These are phyloP conservation scores for Arthroderma sp. DNA, from an alignment of 2,329 filamentous ascomycete species.

Conservation along the genomic window DNA sequence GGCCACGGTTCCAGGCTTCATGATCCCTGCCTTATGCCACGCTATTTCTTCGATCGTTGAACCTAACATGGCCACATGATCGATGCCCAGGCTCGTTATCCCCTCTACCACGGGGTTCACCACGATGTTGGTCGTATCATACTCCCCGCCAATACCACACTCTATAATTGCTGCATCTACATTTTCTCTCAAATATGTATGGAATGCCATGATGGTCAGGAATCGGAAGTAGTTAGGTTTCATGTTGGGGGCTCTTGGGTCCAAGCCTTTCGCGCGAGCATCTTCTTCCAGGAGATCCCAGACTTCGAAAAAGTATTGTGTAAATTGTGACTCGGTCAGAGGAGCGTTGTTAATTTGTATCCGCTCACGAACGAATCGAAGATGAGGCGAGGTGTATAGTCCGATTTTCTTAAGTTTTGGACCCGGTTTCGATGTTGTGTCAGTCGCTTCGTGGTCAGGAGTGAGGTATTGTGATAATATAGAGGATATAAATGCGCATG, in stretches of 20 bases:
- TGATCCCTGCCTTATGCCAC: conserved; percentile 86
- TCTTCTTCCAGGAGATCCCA: conserved; percentile 58
- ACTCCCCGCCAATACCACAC: conserved; percentile 87
- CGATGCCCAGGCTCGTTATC: conserved; percentile 71
- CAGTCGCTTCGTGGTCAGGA: conserved; percentile 21
- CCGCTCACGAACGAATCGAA: conserved; percentile 70
- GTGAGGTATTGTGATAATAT: conserved; percentile 56
- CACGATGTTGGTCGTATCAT: conserved; percentile 83
- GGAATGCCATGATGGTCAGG: conserved; percentile 76
- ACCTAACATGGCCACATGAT: conserved; percentile 72
- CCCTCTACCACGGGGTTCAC: conserved; percentile 56
- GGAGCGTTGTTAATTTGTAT: conserved; percentile 68
- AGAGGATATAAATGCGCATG: conserved; percentile 69
- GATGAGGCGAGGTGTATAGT: conserved; percentile 75
- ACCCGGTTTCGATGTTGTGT: conserved; percentile 18
- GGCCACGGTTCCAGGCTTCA: conserved; percentile 54
- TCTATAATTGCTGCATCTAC: conserved; percentile 74
- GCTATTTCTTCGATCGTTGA: conserved; percentile 68
- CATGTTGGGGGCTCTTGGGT: conserved; percentile 41
- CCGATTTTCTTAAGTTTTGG: conserved; percentile 48
- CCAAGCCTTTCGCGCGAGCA: conserved; percentile 40
- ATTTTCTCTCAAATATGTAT: conserved; percentile 64
- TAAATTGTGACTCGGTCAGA: conserved; percentile 56
- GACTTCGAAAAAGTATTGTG: conserved; percentile 68
- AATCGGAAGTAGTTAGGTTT: conserved; percentile 93